Evolutionary conservation across 345 rosid species (phyloP).

Genomic region (Durio zibethinus): DNA sequence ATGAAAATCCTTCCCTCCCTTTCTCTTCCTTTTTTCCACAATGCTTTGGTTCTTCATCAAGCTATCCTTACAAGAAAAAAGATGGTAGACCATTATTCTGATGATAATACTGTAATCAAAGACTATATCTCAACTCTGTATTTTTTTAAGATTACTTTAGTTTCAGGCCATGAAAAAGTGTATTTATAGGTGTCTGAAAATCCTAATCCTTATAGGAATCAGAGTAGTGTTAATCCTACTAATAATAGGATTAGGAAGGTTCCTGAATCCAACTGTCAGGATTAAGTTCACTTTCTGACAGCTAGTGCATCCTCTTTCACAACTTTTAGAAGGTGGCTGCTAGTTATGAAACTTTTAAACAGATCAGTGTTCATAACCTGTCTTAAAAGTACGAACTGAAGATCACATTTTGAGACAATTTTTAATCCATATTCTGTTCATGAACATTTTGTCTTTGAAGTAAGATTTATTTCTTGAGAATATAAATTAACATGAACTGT

Average conservation of each 20-base stretch:
- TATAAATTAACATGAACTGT: neutral
- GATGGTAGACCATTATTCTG: too few relatives aligned
- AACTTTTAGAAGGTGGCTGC: slow-evolving; percentile 79
- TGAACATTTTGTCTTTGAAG: neutral
- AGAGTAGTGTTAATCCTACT: too few relatives aligned
- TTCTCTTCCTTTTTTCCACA: neutral
- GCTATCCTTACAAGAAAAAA: neutral
- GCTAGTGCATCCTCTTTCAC: slow-evolving; percentile 55
- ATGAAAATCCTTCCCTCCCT: neutral
- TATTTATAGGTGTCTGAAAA: too few relatives aligned
- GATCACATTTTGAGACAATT: neutral
- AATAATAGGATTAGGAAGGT: too few relatives aligned
- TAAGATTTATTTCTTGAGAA: neutral
- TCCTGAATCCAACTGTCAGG: too few relatives aligned
- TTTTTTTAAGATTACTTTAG: too few relatives aligned
- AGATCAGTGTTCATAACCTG: slow-evolving; percentile 73
- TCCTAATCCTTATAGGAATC: too few relatives aligned
- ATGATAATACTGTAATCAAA: too few relatives aligned
- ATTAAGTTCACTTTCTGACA: too few relatives aligned
- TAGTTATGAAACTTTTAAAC: slow-evolving; percentile 69
- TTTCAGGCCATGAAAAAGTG: too few relatives aligned
- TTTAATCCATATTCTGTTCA: neutral
- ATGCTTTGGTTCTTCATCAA: neutral
- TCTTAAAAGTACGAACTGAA: slow-evolving; percentile 35
- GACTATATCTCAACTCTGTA: too few relatives aligned